phyloP scores from a whole-genome alignment of 129 eudicot genomes.

The Artemisia tridentata region DNA sequence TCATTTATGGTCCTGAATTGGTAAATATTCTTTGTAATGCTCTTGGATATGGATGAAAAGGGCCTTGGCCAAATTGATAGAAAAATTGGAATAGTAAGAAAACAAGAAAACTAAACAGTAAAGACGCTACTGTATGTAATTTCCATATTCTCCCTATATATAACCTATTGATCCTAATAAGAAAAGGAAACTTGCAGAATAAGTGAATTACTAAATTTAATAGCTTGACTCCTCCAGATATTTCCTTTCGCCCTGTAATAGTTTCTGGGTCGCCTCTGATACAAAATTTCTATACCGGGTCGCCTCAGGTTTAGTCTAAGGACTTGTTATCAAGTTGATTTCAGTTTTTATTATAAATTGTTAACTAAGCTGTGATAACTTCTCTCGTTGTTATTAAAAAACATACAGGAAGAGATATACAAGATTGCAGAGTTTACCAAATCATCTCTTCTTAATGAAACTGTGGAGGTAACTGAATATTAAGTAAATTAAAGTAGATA shows the following conservation, averaged over 20 bases:
- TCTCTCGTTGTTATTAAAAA: background rate
- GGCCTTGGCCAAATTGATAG: no score
- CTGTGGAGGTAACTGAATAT: background rate
- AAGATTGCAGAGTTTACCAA: conserved; percentile 12
- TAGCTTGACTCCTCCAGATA: background rate
- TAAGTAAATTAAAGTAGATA: no score
- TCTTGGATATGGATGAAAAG: no score
- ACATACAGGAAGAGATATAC: conserved; percentile 14
- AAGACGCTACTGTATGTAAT: no score
- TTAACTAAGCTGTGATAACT: background rate
- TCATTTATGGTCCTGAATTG: background rate
- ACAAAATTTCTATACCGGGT: no score
- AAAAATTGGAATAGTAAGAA: no score
- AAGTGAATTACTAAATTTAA: background rate
- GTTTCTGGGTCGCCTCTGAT: no score
- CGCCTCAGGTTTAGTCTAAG: background rate
- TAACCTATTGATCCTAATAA: no score
- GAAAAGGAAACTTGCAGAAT: no score
- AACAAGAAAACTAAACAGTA: no score
- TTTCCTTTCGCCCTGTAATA: no score
- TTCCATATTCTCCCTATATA: no score
- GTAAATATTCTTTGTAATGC: background rate
- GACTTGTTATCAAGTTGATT: background rate
- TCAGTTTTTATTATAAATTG: background rate
- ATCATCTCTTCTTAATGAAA: background rate